These are phyloP conservation scores for Silybum marianum DNA, from an alignment of 129 eudicot genomes.

Conservation along the genomic window DNA sequence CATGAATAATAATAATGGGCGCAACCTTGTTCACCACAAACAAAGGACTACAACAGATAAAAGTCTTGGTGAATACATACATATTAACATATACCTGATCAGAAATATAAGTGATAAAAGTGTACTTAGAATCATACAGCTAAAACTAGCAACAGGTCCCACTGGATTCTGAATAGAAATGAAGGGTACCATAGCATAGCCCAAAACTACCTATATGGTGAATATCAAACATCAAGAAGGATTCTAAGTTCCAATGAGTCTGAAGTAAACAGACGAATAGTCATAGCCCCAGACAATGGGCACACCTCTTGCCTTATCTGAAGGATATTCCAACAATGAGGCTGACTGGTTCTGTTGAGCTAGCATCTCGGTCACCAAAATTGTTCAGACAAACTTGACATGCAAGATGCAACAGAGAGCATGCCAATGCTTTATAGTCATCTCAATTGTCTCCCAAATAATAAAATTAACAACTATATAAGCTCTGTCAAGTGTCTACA, in stretches of 20 bases:
- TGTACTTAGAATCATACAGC: neutral
- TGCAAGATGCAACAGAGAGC: no score
- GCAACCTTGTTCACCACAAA: slow-evolving; percentile 9
- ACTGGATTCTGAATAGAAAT: neutral
- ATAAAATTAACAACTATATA: no score
- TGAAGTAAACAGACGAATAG: neutral
- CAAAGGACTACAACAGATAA: slow-evolving; percentile 4
- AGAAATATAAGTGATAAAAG: neutral
- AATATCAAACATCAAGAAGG: neutral
- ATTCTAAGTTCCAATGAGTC: neutral
- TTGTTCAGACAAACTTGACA: no score
- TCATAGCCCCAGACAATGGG: neutral
- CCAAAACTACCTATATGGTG: neutral
- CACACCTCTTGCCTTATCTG: neutral
- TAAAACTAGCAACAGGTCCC: neutral
- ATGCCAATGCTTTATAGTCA: no score
- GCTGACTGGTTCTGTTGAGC: neutral
- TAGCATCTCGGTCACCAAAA: no score
- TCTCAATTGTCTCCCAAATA: no score
- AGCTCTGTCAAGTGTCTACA: no score
- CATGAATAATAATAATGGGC: slow-evolving; percentile 1
- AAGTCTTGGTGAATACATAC: neutral
- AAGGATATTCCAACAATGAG: neutral
- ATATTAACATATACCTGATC: neutral
- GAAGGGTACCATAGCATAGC: neutral